Evolutionary conservation across 1,284 basidiomycete species (phyloP), one percentile per base, ranked within the genome.

Genomic region (Dichomitus squalens): DNA sequence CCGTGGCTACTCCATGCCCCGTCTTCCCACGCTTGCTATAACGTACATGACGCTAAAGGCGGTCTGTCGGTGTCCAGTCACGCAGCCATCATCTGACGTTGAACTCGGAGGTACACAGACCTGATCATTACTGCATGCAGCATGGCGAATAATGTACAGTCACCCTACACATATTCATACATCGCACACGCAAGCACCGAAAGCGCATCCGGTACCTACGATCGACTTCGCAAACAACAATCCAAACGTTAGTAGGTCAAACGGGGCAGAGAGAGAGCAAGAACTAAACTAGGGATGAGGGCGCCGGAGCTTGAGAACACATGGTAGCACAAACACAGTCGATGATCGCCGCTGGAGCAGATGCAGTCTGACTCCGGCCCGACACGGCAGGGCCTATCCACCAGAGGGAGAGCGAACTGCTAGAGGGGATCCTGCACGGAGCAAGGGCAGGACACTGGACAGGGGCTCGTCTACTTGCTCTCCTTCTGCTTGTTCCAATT

Each of bases 401-500:
- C n/a, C n/a, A n/a, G n/a, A 20, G 33, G 20, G 9, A 18, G 16
- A 35, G 39, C 35, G 31, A 29, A 31, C 33, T 44, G 31, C 51
- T 21, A 52, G 23, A 27, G 23, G n/a, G 54, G 40, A 43, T n/a
- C 41, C 36, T 16, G 11, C 5, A 36, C 16, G 35, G 31, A 18
- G 12, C 29, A 9, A n/a, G 8, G 44, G n/a, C 7, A 11, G n/a
- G 44, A 55, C 48, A 59, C 11, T 7, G 5, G n/a, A n/a, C 27
- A 20, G 18, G 7, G 29, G 9, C 18, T 29, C 18, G 44, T 65
- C 73, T 81, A 83, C 12, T 84, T 84, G 70, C 87, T 88, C 69
- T 87, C 85, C 69, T 85, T 86, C 56, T 86, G 80, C 61, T 79
- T 83, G 72, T 88, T 88, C 88, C 88, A 92, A 74, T 90, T 91